Evolutionary conservation across 495 filamentous ascomycete genomes (phyloP).

Genomic region (Aspergillus wentii): DNA sequence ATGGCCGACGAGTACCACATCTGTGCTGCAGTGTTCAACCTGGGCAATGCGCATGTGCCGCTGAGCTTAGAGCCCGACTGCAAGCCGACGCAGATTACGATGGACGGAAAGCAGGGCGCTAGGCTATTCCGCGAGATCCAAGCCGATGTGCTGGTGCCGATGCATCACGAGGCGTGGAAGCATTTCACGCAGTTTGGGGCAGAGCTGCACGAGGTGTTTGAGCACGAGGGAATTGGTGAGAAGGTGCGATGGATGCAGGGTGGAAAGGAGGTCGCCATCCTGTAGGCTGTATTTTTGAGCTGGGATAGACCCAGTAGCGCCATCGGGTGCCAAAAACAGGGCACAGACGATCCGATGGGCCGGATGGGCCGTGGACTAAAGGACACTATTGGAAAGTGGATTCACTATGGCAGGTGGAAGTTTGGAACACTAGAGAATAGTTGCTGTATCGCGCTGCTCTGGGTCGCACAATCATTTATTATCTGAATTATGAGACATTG

Average conservation of each 20-base stretch:
- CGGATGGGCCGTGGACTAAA: too few species aligned
- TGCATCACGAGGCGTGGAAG: constrained; percentile 48
- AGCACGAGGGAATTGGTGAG: constrained; percentile 18
- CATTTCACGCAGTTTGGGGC: constrained; percentile 38
- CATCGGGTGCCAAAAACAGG: too few species aligned
- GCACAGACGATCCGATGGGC: too few species aligned
- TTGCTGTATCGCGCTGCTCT: too few species aligned
- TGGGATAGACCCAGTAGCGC: too few species aligned
- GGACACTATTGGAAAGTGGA: too few species aligned
- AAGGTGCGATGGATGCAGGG: constrained; percentile 19
- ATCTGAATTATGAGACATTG: too few species aligned
- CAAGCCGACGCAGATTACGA: constrained; percentile 36
- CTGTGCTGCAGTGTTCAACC: neutral
- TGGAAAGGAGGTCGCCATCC: constrained; percentile 5
- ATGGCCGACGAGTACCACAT: constrained; percentile 2
- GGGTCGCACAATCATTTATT: too few species aligned
- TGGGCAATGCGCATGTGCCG: constrained; percentile 11
- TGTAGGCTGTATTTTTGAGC: neutral
- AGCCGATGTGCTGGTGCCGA: constrained; percentile 40
- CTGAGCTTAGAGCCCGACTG: constrained; percentile 16
- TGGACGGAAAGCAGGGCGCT: constrained; percentile 42
- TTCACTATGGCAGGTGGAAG: too few species aligned
- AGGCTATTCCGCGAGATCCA: constrained; percentile 31
- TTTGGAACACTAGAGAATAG: too few species aligned
- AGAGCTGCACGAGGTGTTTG: constrained; percentile 15